Evolutionary conservation across 116 monocot species (phyloP).

Genomic region (Thalassia testudinum): DNA sequence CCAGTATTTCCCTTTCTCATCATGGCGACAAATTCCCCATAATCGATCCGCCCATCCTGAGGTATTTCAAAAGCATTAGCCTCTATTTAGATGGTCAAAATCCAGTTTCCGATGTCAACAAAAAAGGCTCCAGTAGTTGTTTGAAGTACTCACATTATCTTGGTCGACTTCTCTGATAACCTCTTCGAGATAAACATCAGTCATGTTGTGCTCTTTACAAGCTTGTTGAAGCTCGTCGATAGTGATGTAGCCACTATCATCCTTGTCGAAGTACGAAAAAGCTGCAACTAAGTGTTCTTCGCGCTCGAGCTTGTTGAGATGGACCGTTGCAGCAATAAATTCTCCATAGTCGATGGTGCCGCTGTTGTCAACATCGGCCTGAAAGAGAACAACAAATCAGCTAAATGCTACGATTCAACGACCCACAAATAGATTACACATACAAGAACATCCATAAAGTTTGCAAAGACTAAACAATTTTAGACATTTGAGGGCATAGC

Average conservation of each 20-base stretch:
- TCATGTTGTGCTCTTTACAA: conserved; percentile 64
- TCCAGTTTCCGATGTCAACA: too few species aligned
- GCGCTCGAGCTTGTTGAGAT: conserved; percentile 67
- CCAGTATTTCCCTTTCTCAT: conserved; percentile 75
- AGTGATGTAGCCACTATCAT: conserved; percentile 77
- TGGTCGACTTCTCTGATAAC: conserved; percentile 72
- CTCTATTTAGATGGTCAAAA: too few species aligned
- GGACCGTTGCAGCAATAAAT: conserved; percentile 66
- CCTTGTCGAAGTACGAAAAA: conserved; percentile 70
- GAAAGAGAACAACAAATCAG: neutral
- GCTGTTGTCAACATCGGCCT: conserved; percentile 78
- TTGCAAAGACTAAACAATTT: too few species aligned
- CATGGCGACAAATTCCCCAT: conserved; percentile 87
- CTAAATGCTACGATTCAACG: too few species aligned
- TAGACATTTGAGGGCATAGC: too few species aligned
- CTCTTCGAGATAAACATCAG: conserved; percentile 46
- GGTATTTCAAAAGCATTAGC: too few species aligned
- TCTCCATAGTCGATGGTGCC: conserved; percentile 77
- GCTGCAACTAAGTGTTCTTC: conserved; percentile 70
- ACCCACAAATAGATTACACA: too few species aligned
- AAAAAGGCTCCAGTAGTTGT: conserved; percentile 8
- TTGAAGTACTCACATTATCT: conserved; percentile 25
- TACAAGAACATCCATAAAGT: too few species aligned
- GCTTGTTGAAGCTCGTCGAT: conserved; percentile 76
- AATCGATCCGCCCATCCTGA: conserved; percentile 84